A percentile compares a stretch with the other conserved stretches of the same genome.
Conservation (phyloP, 176 grass and related monocot genomes). For the Juncus effusus region DNA sequence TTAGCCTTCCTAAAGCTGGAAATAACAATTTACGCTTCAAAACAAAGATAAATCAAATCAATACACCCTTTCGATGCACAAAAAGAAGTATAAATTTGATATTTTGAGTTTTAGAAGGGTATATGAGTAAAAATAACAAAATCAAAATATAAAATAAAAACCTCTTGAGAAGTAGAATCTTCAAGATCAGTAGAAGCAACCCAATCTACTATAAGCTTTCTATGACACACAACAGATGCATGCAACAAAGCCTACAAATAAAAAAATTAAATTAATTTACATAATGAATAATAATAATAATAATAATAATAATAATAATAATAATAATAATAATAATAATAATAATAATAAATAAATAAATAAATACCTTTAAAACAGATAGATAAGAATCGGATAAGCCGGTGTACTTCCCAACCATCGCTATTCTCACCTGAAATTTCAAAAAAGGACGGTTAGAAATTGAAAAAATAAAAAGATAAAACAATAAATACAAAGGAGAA, state of each 20-base stretch:
- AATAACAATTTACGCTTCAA: too few species aligned
- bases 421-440: constrained; percentile 69
- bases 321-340: not conserved
- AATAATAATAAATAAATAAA: constrained; percentile 1
- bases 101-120: too few species aligned
- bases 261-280: not conserved
- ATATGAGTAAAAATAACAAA: constrained; percentile 6
- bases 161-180: constrained; percentile 58
- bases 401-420: constrained; percentile 80
- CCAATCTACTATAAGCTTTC: constrained; percentile 93
- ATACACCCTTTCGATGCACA: too few species aligned
- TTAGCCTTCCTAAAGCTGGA: too few species aligned
- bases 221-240: constrained; percentile 63
- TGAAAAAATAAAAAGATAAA: not conserved
- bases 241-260: constrained; percentile 70
- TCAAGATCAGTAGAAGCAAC: constrained; percentile 91
- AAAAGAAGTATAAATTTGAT: too few species aligned
- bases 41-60: too few species aligned
- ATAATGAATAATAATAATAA: not conserved
- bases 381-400: constrained; percentile 68
- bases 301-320: not conserved
- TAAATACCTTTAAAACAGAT: constrained; percentile 68
- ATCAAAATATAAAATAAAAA: constrained; percentile 14
- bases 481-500: not conserved
- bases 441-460: constrained; percentile 23